Base-by-base conservation (phyloP, 345 rosid species). In the Populus euphratica region DNA sequence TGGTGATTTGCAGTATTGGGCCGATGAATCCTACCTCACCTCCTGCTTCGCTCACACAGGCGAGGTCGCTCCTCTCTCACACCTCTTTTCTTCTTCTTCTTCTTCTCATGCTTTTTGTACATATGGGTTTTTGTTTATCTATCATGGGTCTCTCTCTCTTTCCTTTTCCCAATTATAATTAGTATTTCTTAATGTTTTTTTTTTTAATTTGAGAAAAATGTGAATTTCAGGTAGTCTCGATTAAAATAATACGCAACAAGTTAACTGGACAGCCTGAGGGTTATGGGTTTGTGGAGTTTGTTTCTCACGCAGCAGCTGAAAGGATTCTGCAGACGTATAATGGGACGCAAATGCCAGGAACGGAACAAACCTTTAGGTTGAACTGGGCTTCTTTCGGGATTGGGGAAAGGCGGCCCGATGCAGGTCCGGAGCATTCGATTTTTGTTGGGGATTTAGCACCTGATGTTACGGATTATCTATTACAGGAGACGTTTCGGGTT, bases 311-410 rank as follows among this genome's bases (percentile, higher is more conserved):
- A 54, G 96, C 98, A 20, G 99, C 99, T 0, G 98, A 96, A 80
- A 92, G 97, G 85, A 74, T 91, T 70, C 83, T 96, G 74, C 98
- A 90, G 87, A 77, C 91, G 6, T 92, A 90, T 76, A 96, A 96
- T 77, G 98, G 98, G 56, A 87, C 92, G 7, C 93, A 84, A 39
- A 96, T 96, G 97, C 98, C 99, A 25, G 98, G 94, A 56, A 91
- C 95, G 0, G 99, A 96, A 10, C 87, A 81, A 69, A 86, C 86
- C 27, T 93, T 96, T 82, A 87, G 99, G 86, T 79, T 96, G 80
- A 96, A 96, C 70, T 96, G 99, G 99, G 99, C 98, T 49, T 96
- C 99, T 36, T 96, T 92, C 74, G 99, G 99, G 61, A 87, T 90
- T 66, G 98, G 99, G 7, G 97, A 93, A 76, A 89, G 92, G 59